Conservation (phyloP, 192 early-diverging fungal genomes). For the Diversispora epigaea region DNA sequence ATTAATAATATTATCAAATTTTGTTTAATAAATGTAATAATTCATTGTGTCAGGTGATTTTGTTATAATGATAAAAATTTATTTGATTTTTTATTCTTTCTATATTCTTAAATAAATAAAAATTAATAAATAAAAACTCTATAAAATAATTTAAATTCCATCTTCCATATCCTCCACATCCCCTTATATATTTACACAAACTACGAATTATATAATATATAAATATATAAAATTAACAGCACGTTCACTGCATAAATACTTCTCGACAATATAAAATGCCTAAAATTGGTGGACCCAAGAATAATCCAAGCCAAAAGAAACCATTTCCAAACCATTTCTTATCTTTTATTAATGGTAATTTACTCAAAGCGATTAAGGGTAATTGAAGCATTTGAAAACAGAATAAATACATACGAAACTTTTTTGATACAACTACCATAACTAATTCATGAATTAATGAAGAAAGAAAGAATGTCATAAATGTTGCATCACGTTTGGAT, state of each 20-base stretch:
- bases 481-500: conserved; percentile 66
- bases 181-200: too few species aligned
- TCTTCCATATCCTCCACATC: too few species aligned
- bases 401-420: conserved; percentile 78
- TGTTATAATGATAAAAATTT: too few species aligned
- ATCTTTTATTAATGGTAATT: conserved; percentile 57
- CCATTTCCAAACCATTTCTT: conserved; percentile 73
- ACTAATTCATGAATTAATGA: conserved; percentile 82
- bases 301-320: conserved; percentile 91
- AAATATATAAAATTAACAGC: too few species aligned
- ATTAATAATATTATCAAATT: too few species aligned
- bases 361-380: conserved; percentile 77
- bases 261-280: conserved; percentile 69
- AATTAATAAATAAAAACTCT: too few species aligned
- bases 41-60: too few species aligned
- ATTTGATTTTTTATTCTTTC: too few species aligned
- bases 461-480: conserved; percentile 79
- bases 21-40: too few species aligned
- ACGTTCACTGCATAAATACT: neutral
- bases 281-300: conserved; percentile 78
- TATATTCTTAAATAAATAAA: too few species aligned
- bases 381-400: conserved; percentile 85
- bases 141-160: too few species aligned
- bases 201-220: too few species aligned
- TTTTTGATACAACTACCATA: conserved; percentile 63